Conservation (phyloP, 2,329 filamentous ascomycete species). For the Diaporthe helianthi region DNA sequence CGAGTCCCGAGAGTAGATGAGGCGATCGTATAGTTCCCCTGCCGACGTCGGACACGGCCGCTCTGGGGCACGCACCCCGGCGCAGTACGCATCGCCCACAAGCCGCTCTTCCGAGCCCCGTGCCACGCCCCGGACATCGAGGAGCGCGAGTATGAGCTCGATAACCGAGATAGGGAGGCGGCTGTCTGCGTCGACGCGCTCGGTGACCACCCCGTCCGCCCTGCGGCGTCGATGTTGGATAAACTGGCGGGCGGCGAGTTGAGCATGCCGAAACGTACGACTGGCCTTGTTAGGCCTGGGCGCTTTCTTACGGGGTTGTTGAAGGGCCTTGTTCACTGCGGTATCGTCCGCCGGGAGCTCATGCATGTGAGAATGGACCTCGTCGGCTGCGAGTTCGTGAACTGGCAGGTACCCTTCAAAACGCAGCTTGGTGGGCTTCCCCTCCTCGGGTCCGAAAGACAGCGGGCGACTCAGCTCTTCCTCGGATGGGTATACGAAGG, state of each 20-base stretch:
- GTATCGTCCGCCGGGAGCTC: not conserved
- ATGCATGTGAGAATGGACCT: not conserved
- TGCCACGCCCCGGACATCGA: not conserved
- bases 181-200: not conserved
- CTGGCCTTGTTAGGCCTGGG: slow-evolving; percentile 1
- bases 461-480: not conserved
- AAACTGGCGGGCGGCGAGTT: not conserved
- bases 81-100: too few species aligned
- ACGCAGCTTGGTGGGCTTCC: not conserved
- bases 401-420: not conserved
- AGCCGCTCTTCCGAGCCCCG: not conserved
- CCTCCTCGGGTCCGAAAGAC: too few species aligned
- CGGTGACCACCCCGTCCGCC: too few species aligned
- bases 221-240: not conserved
- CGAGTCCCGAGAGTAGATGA: not conserved
- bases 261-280: not conserved
- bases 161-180: not conserved
- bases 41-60: not conserved
- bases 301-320: not conserved
- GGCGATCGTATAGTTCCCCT: not conserved
- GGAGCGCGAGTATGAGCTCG: not conserved
- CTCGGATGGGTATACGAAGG: not conserved
- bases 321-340: not conserved
- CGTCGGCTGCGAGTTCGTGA: not conserved
- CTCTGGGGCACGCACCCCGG: not conserved